These are phyloP conservation scores for Beta macrorhiza DNA, from an alignment of 179 eudicot genomes.

Conservation along the genomic window DNA sequence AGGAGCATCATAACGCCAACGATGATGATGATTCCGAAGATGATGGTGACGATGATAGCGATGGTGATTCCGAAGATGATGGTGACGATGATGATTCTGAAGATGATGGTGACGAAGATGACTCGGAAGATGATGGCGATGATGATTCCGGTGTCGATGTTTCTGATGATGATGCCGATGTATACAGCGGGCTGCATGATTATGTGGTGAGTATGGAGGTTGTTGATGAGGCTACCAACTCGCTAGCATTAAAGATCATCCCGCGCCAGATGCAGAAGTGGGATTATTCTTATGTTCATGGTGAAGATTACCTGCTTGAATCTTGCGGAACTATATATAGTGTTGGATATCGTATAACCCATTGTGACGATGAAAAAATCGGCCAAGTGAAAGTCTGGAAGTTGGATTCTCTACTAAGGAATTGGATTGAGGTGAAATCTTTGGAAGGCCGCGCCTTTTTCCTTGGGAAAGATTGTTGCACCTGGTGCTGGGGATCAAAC, in stretches of 20 bases:
- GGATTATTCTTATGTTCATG: too few relatives aligned
- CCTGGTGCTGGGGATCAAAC: slow-evolving; percentile 5
- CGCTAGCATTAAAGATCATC: neutral
- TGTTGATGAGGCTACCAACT: neutral
- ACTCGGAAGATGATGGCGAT: too few relatives aligned
- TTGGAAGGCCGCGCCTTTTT: slow-evolving; percentile 21
- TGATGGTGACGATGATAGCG: too few relatives aligned
- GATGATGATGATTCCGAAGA: too few relatives aligned
- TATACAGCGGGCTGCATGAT: too few relatives aligned
- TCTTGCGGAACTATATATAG: slow-evolving; percentile 1
- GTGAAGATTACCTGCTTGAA: neutral
- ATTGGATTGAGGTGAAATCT: slow-evolving; percentile 1
- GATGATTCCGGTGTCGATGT: too few relatives aligned
- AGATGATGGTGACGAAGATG: too few relatives aligned
- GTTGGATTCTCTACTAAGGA: neutral
- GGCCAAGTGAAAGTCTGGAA: neutral
- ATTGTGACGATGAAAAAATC: neutral
- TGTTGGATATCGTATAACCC: neutral
- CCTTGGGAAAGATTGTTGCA: neutral
- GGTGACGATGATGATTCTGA: too few relatives aligned
- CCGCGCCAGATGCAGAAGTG: neutral
- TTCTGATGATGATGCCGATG: too few relatives aligned
- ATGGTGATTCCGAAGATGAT: too few relatives aligned
- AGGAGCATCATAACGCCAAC: neutral
- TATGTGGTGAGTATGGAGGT: neutral